phyloP scores from a whole-genome alignment of 164 flowering plant genomes.

The Piper betle region DNA sequence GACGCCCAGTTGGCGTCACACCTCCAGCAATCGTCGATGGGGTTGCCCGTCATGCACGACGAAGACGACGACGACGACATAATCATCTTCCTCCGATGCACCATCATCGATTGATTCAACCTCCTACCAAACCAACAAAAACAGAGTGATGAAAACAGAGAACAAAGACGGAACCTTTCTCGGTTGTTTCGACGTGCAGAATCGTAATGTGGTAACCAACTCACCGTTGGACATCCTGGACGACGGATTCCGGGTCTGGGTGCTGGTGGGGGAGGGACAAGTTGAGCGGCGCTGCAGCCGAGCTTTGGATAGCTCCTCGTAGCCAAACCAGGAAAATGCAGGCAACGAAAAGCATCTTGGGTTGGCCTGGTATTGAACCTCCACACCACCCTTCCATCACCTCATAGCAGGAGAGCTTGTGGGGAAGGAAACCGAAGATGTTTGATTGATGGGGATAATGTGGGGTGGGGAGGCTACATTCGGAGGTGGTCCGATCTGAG shows the following conservation, averaged over 20 bases:
- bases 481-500: no score
- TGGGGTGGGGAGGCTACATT: no score
- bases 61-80: constrained; percentile 6
- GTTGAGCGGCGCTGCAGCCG: constrained; percentile 11
- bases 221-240: constrained; percentile 32
- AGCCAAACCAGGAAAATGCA: constrained; percentile 2
- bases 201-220: constrained; percentile 19
- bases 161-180: background rate
- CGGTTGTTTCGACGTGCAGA: no score
- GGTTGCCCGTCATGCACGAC: constrained; percentile 51
- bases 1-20: constrained; percentile 57
- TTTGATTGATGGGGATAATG: no score
- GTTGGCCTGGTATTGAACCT: no score
- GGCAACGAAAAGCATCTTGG: background rate
- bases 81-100: constrained; percentile 20
- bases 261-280: constrained; percentile 55
- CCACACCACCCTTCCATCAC: background rate
- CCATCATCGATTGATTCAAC: constrained; percentile 32
- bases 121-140: no score
- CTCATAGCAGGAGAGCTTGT: no score
- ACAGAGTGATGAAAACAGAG: no score
- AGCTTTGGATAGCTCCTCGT: background rate
- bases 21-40: constrained; percentile 79
- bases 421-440: no score
- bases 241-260: constrained; percentile 59